Conservation (phyloP, 768 basidiomycete species). For the Rhizopogon roseolus region DNA sequence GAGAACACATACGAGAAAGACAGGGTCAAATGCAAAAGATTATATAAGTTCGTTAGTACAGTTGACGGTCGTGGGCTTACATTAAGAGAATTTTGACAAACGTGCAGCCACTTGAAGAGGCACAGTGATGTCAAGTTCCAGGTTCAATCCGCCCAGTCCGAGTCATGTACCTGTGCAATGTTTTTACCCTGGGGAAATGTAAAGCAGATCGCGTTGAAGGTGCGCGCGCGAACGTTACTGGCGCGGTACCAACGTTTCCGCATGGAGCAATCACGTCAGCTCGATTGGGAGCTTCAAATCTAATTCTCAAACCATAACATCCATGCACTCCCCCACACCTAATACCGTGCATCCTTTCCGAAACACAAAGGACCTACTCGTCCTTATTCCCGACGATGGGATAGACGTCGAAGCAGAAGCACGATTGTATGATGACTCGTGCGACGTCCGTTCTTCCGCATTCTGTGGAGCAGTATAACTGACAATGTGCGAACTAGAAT, state of each 20-base stretch:
- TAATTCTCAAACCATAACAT: not conserved
- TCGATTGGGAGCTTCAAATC: no score
- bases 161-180: no score
- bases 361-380: conserved; percentile 42
- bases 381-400: conserved; percentile 42
- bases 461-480: not conserved
- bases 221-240: no score
- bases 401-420: conserved; percentile 72
- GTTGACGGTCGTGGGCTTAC: no score
- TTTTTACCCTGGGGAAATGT: no score
- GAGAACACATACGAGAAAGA: not conserved
- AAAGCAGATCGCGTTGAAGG: no score
- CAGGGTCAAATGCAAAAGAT: not conserved
- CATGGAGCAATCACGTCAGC: no score
- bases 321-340: conserved; percentile 11
- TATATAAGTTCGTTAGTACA: not conserved
- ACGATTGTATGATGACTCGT: conserved; percentile 60
- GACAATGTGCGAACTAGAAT: conserved; percentile 8
- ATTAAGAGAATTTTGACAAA: no score
- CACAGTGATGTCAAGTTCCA: no score
- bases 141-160: no score
- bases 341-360: conserved; percentile 38
- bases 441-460: conserved; percentile 30
- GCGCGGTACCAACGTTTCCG: no score
- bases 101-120: no score